A percentile compares a stretch with the other conserved stretches of the same genome.
Conservation (phyloP, 2,329 filamentous ascomycete species). For the Bipolaris sorokiniana region DNA sequence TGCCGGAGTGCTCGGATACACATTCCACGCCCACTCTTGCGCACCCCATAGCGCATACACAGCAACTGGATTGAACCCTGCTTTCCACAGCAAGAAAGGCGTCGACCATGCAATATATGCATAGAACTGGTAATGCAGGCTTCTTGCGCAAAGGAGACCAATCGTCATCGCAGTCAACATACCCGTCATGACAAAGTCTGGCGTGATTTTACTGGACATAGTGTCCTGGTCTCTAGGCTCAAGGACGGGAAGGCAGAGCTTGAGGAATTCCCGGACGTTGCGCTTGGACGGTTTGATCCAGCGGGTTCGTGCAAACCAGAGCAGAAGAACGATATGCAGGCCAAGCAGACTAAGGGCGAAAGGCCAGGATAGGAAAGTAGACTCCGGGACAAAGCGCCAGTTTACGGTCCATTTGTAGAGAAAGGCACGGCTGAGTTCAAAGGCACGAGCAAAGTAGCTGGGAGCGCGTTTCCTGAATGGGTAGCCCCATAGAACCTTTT, state of each 20-base stretch:
- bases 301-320: conserved; percentile 67
- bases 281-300: conserved; percentile 76
- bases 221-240: conserved; percentile 59
- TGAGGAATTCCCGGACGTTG: conserved; percentile 62
- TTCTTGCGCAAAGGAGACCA: conserved; percentile 84
- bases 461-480: conserved; percentile 72
- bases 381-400: conserved; percentile 93
- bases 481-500: conserved; percentile 60
- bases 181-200: conserved; percentile 75
- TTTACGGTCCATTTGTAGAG: conserved; percentile 99
- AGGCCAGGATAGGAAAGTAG: conserved; percentile 71
- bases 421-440: conserved; percentile 90
- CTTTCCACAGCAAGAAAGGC: conserved; percentile 84
- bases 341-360: conserved; percentile 73
- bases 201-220: conserved; percentile 66
- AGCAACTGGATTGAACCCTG: conserved; percentile 69
- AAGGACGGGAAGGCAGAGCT: conserved; percentile 52
- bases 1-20: conserved; percentile 77
- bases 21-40: conserved; percentile 94
- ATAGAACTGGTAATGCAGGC: conserved; percentile 95
- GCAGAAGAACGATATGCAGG: conserved; percentile 69
- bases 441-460: conserved; percentile 81
- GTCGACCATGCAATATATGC: conserved; percentile 89
- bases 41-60: conserved; percentile 73
- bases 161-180: conserved; percentile 78